Base-by-base conservation (phyloP, 2,329 filamentous ascomycete species). In the Fusarium napiforme region DNA sequence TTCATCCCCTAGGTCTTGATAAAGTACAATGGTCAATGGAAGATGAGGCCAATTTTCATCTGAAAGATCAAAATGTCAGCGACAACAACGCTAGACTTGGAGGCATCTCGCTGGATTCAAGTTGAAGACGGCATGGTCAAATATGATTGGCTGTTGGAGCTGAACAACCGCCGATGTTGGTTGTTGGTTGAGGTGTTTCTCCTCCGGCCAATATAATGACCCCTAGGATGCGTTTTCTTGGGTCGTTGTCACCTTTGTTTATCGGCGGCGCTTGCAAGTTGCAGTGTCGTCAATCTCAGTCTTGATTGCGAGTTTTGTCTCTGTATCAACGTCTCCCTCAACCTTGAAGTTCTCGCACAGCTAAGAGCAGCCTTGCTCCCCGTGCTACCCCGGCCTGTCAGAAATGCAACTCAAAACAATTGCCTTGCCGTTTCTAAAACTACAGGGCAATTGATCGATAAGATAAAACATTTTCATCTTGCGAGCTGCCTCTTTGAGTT, bases 111-210 rank as follows among this genome's bases (percentile, higher is more conserved):
- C 18, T 23, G 18, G 18, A 28, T n/a, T 12, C 16, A 7, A 16
- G 23, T 40, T 40, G 9, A 50, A 30, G 14, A 46, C 9, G 34
- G 28, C 3, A 30, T 46, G 9, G 12, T 7, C 12, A 34, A 37
- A 19, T 36, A 6, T 23, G 18, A 65, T 64, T 69, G 62, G 55
- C 52, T 34, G n/a, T 6, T n/a, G 4, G 21, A 32, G 5, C 16
- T 26, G 23, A 45, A 18, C 50, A 67, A 12, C 61, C 71, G 60
- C 57, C 28, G 11, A 40, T 50, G 28, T 52, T 49, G 46, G 49
- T 42, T 73, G 71, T 73, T 63, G 61, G 60, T 69, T 55, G 46
- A 19, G n/a, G 5, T 62, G 39, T 52, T 55, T n/a, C 40, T 60
- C 4, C 23, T 19, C 9, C 21, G 60, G 26, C 66, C 66, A 19